Base-by-base conservation (phyloP, 2,329 filamentous ascomycete species). In the Tolypocladium inflatum region DNA sequence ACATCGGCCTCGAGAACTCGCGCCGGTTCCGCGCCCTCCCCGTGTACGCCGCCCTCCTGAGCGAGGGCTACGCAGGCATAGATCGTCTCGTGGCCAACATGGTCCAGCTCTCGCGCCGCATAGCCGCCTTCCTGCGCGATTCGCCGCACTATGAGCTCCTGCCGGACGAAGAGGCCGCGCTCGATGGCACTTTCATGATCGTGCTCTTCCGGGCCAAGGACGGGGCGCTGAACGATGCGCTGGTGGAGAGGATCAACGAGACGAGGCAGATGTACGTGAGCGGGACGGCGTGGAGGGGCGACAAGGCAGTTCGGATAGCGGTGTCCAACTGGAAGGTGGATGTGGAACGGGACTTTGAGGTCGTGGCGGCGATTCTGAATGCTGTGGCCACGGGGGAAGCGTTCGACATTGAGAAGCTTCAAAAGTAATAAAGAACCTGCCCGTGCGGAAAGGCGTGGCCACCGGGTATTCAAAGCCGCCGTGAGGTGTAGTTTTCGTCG, bases 21-120 rank as follows among this genome's bases (percentile, higher is more conserved):
- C 85, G 92, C 43, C 87, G 92, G 7, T 96, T 97, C 76, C 84
- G 93, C 56, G 92, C 92, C 0, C 77, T 97, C n/a, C 92, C 93
- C 0, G 88, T 91, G 10, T 97, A 97, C 68, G 86, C 90, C 13
- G 88, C 87, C 0, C 79, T 97, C 2, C 70, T 87, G 23, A 87
- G 88, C 53, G 88, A 94, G 65, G 93, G 93, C 0, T 78, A 78
- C 2, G 69, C 78, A 0, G 91, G 91, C 0, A 83, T 95, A 63
- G 76, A 78, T 1, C 76, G 79, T 1, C 87, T 96, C 74, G 76
- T 96, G 5, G 78, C 82, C 60, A 80, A 83, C 33, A 91, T 96
- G 76, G 85, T 91, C 33, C 72, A 76, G 4, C 79, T 96, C 7
- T 85, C 91, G 0, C 80, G 91, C 26, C 77, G 72, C 19, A 80